These are phyloP conservation scores for Psilocybe subaeruginosa DNA, from an alignment of 768 basidiomycete genomes.

Conservation along the genomic window DNA sequence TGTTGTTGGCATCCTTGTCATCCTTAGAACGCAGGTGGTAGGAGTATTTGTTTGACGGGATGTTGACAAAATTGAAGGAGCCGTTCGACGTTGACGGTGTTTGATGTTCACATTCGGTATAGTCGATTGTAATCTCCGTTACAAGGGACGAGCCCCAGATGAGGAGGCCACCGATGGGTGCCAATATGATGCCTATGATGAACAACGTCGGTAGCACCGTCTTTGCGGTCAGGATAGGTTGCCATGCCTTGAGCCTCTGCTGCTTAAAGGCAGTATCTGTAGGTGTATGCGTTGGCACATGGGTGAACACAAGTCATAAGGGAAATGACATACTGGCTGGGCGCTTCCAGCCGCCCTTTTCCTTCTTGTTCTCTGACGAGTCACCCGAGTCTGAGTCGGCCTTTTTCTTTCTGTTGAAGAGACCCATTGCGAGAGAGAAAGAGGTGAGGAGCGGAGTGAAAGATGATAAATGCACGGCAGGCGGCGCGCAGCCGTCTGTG, in stretches of 20 bases:
- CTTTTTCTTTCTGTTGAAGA: constrained; percentile 61
- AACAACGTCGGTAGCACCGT: constrained; percentile 97
- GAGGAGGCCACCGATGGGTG: constrained; percentile 92
- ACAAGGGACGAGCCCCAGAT: constrained; percentile 87
- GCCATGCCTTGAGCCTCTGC: constrained; percentile 99
- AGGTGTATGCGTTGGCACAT: constrained; percentile 16
- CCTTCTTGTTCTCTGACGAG: constrained; percentile 65
- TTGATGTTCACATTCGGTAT: constrained; percentile 85
- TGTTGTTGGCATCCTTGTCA: constrained; percentile 54
- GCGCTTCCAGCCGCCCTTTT: constrained; percentile 83
- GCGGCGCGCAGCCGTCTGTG: constrained; percentile 20
- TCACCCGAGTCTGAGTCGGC: constrained; percentile 40
- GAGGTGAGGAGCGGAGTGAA: constrained; percentile 6
- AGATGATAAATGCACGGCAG: constrained; percentile 5
- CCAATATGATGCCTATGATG: constrained; percentile 93
- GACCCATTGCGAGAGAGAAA: constrained; percentile 43
- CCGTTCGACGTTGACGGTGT: constrained; percentile 42
- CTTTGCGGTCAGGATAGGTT: constrained; percentile 97
- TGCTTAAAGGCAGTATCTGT: constrained; percentile 99
- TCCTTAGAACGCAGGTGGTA: constrained; percentile 64
- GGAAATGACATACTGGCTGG: constrained; percentile 66
- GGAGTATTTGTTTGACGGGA: constrained; percentile 70
- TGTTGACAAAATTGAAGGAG: constrained; percentile 42
- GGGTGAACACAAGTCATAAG: constrained; percentile 15
- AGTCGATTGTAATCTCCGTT: constrained; percentile 93